A percentile compares a stretch with the other conserved stretches of the same genome.
Conservation (phyloP, 768 basidiomycete genomes). For the Kwoniella mangroviensis region DNA sequence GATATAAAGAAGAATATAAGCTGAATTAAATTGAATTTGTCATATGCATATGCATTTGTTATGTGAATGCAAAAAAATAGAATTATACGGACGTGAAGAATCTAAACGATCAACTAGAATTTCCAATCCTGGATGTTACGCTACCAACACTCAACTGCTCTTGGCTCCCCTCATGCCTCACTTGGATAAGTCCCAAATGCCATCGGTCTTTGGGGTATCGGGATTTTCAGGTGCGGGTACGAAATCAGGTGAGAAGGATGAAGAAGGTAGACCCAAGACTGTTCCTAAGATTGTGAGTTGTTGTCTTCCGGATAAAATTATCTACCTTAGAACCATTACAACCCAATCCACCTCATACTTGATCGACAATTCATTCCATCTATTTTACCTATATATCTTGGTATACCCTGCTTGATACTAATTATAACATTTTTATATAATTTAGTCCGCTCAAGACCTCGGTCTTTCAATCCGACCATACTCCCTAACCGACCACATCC, state of each 20-base stretch:
- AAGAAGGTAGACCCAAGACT: constrained; percentile 72
- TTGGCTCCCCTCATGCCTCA: constrained; percentile 83
- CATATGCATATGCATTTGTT: constrained; percentile 8
- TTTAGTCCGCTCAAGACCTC: constrained; percentile 61
- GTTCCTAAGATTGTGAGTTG: constrained; percentile 73
- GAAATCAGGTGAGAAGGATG: constrained; percentile 67
- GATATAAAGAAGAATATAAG: constrained; percentile 15
- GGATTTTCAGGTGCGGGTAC: constrained; percentile 97
- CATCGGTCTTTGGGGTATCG: constrained; percentile 88
- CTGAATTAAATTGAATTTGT: constrained; percentile 14
- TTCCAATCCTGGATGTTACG: constrained; percentile 97
- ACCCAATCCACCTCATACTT: too few species aligned
- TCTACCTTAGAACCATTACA: too few species aligned
- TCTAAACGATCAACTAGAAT: constrained; percentile 79
- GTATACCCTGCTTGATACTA: too few species aligned
- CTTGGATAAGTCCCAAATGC: constrained; percentile 66
- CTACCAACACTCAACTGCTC: constrained; percentile 89
- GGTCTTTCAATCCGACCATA: constrained; percentile 80
- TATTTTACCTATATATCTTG: too few species aligned
- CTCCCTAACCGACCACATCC: constrained; percentile 93
- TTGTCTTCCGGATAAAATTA: background rate
- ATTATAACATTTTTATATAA: background rate
- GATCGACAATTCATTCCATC: too few species aligned
- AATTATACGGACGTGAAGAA: constrained; percentile 77
- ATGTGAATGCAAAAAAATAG: constrained; percentile 60